phyloP scores from a whole-genome alignment of 2,329 filamentous ascomycete species.

The Neonectria sp. region DNA sequence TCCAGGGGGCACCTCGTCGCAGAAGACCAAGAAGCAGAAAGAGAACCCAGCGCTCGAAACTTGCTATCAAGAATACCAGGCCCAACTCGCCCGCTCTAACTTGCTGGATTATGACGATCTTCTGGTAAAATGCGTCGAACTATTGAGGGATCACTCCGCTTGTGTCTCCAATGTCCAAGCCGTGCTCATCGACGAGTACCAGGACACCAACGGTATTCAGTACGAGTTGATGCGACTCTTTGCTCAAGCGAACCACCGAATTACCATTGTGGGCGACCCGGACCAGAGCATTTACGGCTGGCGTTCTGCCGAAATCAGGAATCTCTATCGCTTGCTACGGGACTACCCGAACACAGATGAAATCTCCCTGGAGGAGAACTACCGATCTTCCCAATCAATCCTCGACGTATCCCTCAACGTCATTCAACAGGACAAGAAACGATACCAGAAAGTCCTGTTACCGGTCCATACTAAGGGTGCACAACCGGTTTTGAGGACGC shows the following conservation, averaged over 20 bases:
- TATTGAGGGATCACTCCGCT: conserved; percentile 79
- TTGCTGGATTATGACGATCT: conserved; percentile 96
- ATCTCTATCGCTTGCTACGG: conserved; percentile 82
- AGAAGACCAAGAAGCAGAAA: conserved; percentile 52
- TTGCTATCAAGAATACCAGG: conserved; percentile 84
- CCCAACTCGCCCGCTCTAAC: conserved; percentile 81
- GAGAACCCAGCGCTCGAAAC: conserved; percentile 74
- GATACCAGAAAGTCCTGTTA: conserved; percentile 85
- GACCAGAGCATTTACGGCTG: conserved; percentile 99
- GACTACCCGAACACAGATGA: conserved; percentile 86
- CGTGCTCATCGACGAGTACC: conserved; percentile 96
- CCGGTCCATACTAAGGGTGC: conserved; percentile 87
- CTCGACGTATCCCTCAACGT: conserved; percentile 84
- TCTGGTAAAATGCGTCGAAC: conserved; percentile 84
- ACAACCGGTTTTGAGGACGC: conserved; percentile 82
- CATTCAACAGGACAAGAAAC: conserved; percentile 88
- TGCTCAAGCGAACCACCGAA: conserved; percentile 78
- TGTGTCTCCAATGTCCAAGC: conserved; percentile 93
- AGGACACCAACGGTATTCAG: conserved; percentile 96
- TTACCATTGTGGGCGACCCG: conserved; percentile 96
- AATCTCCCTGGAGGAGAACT: conserved; percentile 93
- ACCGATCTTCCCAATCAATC: conserved; percentile 90
- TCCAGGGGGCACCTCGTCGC: conserved; percentile 59
- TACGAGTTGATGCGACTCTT: conserved; percentile 95
- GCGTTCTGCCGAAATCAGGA: conserved; percentile 92